phyloP scores from a whole-genome alignment of 495 filamentous ascomycete species.

The Sporormia fimetaria region DNA sequence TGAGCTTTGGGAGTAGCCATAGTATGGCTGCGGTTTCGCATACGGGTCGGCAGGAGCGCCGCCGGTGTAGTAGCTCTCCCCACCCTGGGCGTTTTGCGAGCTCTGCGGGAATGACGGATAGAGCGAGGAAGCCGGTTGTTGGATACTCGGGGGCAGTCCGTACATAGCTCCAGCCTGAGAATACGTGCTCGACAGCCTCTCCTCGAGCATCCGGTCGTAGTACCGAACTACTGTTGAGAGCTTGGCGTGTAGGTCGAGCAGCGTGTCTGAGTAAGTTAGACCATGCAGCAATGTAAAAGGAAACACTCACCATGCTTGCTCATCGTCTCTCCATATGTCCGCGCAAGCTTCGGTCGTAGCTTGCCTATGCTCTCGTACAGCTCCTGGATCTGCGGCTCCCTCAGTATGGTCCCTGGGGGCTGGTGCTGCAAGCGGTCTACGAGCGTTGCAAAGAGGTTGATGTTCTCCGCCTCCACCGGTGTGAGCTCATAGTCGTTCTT shows the following conservation, averaged over 20 bases:
- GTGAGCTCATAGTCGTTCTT: constrained; percentile 93
- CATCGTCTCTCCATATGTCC: constrained; percentile 98
- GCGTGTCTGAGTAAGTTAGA: constrained; percentile 51
- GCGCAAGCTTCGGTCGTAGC: constrained; percentile 82
- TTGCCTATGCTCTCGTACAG: constrained; percentile 92
- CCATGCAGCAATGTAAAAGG: constrained; percentile 1
- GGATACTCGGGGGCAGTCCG: constrained; percentile 40
- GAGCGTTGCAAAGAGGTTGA: constrained; percentile 87
- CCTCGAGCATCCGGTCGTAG: constrained; percentile 96
- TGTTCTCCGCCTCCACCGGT: constrained; percentile 90
- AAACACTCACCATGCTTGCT: constrained; percentile 80
- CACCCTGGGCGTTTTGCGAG: constrained; percentile 20
- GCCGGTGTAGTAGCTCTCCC: constrained; percentile 73
- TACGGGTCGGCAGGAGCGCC: constrained; percentile 42
- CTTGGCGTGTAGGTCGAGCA: constrained; percentile 90
- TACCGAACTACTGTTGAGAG: constrained; percentile 95
- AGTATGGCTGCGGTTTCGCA: constrained; percentile 32
- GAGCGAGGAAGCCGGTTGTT: constrained; percentile 41
- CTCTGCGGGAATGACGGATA: constrained; percentile 55
- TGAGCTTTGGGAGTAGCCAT: constrained; percentile 26
- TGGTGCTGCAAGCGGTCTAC: constrained; percentile 93
- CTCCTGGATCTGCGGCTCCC: constrained; percentile 96
- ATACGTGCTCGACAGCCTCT: constrained; percentile 84
- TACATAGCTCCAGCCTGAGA: constrained; percentile 59
- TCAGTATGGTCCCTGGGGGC: constrained; percentile 83